Evolutionary conservation across 805 yeast species (phyloP), one percentile per base, ranked within the genome.

Genomic region (Metschnikowia gelsemii): DNA sequence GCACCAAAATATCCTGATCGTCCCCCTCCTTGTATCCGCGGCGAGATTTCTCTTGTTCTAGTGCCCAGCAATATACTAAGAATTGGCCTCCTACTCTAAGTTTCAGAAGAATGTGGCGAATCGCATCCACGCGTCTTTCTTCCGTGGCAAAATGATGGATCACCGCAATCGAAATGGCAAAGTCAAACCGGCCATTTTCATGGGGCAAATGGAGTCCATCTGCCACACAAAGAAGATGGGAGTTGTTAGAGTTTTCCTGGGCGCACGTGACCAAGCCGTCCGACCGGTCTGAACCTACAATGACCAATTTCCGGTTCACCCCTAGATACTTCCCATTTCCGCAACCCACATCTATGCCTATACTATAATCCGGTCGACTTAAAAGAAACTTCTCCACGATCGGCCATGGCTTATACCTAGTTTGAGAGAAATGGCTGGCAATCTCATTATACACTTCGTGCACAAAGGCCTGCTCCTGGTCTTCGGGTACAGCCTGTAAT

Each of bases 371-470:
- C 0, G 58, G 45, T 52, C 78, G 76, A 1, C 62, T 51, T 8
- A 52, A 57, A 32, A 93, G 63, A 57, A 84, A 93, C 45, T 72
- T 62, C 38, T 86, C 87, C 19, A 93, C 99, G 16, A 89, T 80
- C 6, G 98, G 98, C 99, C 99, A 93, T 20, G 98, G 97, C 68
- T 86, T 91, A 65, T 90, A 93, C 35, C 99, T 64, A 0, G 99
- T 93, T 52, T 84, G 84, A 2, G 98, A 90, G 61, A 93, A 93
- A 61, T 93, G 99, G 8, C 82, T 53, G 0, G 99, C 98, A 21
- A 93, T 93, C 45, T 85, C 86, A 57, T 93, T 87, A 67, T 93
- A 93, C 8, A 93, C 96, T n/a, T 78, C 76, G 61, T 93, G 99
- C 1, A 93, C 99, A 56, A 78, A 82, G 37, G 74, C 73, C 35